These are phyloP conservation scores for Chlorokybus atmophyticus DNA, from an alignment of 139 green algal species.

Conservation along the genomic window DNA sequence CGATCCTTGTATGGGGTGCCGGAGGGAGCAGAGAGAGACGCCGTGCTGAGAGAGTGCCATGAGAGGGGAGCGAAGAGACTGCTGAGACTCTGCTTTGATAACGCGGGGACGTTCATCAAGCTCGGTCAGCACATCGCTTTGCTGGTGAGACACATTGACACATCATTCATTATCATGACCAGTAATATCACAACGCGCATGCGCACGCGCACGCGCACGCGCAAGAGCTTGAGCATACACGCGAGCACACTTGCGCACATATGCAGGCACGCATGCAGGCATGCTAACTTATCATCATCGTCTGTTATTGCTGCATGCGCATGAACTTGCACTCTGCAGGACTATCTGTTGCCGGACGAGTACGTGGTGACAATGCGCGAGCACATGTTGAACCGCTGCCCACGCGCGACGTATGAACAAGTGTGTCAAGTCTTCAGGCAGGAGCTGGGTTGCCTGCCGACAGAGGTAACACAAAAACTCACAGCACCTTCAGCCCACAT, in stretches of 20 bases:
- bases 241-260: too few relatives aligned
- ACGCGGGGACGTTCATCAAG: conserved; percentile 74
- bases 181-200: background rate
- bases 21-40: conserved; percentile 21
- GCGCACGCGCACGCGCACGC: background rate
- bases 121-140: conserved; percentile 76
- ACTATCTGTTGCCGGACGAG: conserved; percentile 72
- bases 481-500: too few relatives aligned
- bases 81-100: conserved; percentile 61
- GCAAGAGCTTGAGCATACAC: too few relatives aligned
- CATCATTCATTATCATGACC: background rate
- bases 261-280: too few relatives aligned
- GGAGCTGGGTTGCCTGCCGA: too few relatives aligned
- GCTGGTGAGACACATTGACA: conserved; percentile 41
- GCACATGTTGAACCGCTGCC: conserved; percentile 73
- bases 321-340: conserved; percentile 53
- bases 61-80: conserved; percentile 39
- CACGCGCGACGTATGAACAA: too few relatives aligned
- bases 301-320: background rate
- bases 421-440: too few relatives aligned
- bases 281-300: background rate
- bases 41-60: conserved; percentile 36
- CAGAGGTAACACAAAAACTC: too few relatives aligned
- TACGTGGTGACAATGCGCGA: conserved; percentile 73
- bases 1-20: conserved; percentile 25